Evolutionary conservation across 73 alveolate species (phyloP), one percentile per base, ranked within the genome.

Genomic region (Paramecium primaurelia): DNA sequence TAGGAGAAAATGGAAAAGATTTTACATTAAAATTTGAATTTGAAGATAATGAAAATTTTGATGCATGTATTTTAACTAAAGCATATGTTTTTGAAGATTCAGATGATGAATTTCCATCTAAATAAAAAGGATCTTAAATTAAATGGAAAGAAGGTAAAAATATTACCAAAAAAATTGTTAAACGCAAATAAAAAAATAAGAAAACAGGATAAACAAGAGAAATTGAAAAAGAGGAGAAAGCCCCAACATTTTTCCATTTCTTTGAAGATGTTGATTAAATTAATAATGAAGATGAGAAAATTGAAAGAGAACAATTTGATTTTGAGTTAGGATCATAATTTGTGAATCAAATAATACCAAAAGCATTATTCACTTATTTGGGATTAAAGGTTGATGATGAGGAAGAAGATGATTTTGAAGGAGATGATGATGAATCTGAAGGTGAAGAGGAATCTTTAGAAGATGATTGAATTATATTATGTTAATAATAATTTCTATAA

Each of bases 1-100:
- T 80, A 47, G 91, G 91, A 45, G 91, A 80, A 25, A 80, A 80
- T 47, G 91, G 73, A 14, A 80, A 44, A 12, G 75, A 80, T 80
- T 80, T 45, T 18, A 42, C 47, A 42, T 3, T 80, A 10, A 45
- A 25, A 22, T 80, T 80, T 22, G 64, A 80, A 7, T 80, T 80
- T 49, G 91, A 22, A 26, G 71, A 34, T 4, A 80, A 80, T 80
- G 75, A 80, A 8, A 14, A 80, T 49, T 80, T 80, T 47, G 77
- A 47, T 10, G 91, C 71, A 22, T 80, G 91, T 25, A 26, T 47
- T 11, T 47, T 80, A 25, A 45, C 44, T n/a, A 80, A 80, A 47
- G 51, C 49, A 0, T 80, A 80, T 80, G n/a, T 44, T 11, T 80
- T 80, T 26, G 75, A 80, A 7, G 51, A 40, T 47, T 28, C 37